Evolutionary conservation across 352 stramenopile genomes (phyloP), one percentile per base, ranked within the genome.

Genomic region (Phytophthora pisi): DNA sequence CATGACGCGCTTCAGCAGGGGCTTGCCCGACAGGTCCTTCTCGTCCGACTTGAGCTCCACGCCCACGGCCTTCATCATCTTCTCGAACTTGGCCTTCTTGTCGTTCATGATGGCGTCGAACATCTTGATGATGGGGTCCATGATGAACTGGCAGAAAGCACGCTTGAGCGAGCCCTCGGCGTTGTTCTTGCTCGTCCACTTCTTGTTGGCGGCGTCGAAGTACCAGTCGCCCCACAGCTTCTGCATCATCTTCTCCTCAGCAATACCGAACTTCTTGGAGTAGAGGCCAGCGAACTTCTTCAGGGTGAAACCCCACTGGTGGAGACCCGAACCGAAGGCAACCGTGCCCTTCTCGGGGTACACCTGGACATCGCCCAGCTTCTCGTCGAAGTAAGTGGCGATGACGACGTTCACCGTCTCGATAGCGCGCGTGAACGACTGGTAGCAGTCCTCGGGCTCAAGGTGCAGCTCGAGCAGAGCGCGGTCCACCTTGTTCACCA

Each of bases 401-500:
- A 99, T 99, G 81, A 99, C 98, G 16, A 99, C 97, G 87, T 99
- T 99, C 24, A 99, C 97, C 65, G 91, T 98, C 86, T 99, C 97
- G 77, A 99, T 99, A 59, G 97, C 87, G 79, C 97, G 95, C 61
- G 95, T 94, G 77, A 99, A 99, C 64, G 96, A 97, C 83, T 99
- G 96, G 93, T 99, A 99, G 69, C 98, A 97, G 75, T 99, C 98
- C 82, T 99, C 98, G 20, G 98, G 96, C 72, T 97, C 94, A 46
- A 99, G 89, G 77, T 99, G 96, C 42, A 99, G 84, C 89, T 99
- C 97, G 5, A 99, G 85, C 56, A 99, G 86, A 51, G 96, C 96
- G 69, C 97, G 97, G 87, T 99, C 98, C 26, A 99, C 96, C 90
- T 99, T 99, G 96, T 99, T 99, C 46, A 99, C 94, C 97, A 99